These are phyloP conservation scores for Leptographium galeiforme DNA, from an alignment of 2,329 filamentous ascomycete genomes.

Conservation along the genomic window DNA sequence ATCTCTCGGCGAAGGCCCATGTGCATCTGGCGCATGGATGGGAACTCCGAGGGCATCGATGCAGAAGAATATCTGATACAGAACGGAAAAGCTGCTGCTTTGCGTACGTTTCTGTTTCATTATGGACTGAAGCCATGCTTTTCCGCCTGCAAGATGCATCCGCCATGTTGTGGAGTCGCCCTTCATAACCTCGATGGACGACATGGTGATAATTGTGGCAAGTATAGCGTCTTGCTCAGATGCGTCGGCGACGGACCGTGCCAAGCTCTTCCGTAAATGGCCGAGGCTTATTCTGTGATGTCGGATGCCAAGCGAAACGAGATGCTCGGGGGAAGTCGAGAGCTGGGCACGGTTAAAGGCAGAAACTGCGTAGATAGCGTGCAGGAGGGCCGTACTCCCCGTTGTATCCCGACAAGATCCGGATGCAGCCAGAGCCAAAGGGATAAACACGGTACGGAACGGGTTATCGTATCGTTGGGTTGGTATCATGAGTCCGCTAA, in stretches of 20 bases:
- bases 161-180: not conserved
- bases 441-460: not conserved
- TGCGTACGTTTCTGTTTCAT: not conserved
- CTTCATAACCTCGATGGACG: not conserved
- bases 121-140: not conserved
- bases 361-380: not conserved
- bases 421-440: not conserved
- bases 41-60: not conserved
- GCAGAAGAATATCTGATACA: not conserved
- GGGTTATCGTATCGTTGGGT: not conserved
- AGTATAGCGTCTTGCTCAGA: too few species aligned
- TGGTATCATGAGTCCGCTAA: not conserved
- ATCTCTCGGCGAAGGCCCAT: not conserved
- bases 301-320: too few species aligned
- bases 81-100: not conserved
- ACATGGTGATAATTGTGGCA: not conserved
- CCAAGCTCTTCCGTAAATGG: not conserved
- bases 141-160: not conserved
- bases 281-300: not conserved
- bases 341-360: not conserved
- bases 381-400: not conserved
- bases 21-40: not conserved
- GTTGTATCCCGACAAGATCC: not conserved
- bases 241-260: too few species aligned
- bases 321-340: not conserved